phyloP scores from a whole-genome alignment of 768 basidiomycete species.

The Pisolithus tinctorius region DNA sequence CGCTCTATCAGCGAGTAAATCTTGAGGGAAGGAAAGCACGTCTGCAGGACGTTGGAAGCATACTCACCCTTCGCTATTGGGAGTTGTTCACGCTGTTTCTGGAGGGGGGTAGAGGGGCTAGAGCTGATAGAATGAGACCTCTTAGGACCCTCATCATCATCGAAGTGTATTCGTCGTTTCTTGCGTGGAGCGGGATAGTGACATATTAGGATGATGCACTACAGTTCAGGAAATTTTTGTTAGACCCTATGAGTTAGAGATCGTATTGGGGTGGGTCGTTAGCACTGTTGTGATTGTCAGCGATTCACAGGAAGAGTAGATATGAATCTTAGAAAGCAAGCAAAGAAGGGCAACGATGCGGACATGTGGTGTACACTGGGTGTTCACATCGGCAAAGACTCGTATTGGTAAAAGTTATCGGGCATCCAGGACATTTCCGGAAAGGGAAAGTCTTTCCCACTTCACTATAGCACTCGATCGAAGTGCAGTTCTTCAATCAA shows the following conservation, averaged over 20 bases:
- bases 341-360: background rate
- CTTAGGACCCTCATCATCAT: constrained; percentile 12
- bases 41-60: background rate
- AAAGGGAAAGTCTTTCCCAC: background rate
- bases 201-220: constrained; percentile 8
- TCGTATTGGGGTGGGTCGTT: background rate
- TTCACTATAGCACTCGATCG: too few relatives aligned
- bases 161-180: constrained; percentile 17
- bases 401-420: background rate
- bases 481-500: too few relatives aligned
- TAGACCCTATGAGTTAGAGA: background rate
- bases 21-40: background rate
- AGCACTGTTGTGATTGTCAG: background rate
- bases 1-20: constrained; percentile 41
- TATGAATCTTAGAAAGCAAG: background rate
- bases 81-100: constrained; percentile 62
- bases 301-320: background rate
- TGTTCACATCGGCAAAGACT: background rate
- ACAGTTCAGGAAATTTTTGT: background rate
- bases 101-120: constrained; percentile 28
- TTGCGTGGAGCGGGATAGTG: constrained; percentile 20
- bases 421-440: background rate
- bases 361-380: background rate
- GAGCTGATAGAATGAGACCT: constrained; percentile 2
- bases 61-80: constrained; percentile 72